Percentiles rank a stretch among this genome's conserved stretches.
Evolutionary conservation across 352 stramenopile genomes (phyloP).

Genomic region (Phytophthora uliginosa): DNA sequence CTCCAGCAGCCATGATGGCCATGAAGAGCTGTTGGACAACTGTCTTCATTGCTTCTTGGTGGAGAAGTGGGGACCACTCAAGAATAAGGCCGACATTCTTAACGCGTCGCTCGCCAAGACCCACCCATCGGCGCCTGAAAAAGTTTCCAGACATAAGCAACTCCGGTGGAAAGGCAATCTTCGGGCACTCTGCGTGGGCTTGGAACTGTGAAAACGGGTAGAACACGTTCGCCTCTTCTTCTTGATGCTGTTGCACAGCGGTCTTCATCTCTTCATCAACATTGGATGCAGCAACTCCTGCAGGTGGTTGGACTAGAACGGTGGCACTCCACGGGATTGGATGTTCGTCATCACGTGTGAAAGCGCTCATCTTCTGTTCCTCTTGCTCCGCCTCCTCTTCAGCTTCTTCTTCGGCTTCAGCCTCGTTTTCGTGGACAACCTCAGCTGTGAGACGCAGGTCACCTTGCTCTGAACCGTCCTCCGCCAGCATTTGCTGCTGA

Average conservation of each 20-base stretch:
- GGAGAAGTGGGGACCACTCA: constrained; percentile 84
- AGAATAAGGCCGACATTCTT: constrained; percentile 93
- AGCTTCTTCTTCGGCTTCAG: constrained; percentile 89
- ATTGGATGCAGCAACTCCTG: constrained; percentile 9
- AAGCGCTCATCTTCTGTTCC: constrained; percentile 94
- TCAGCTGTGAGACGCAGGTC: constrained; percentile 86
- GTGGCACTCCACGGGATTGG: constrained; percentile 82
- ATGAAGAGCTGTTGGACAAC: constrained; percentile 76
- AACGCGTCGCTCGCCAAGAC: constrained; percentile 85
- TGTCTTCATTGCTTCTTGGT: constrained; percentile 83
- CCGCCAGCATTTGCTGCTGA: constrained; percentile 42
- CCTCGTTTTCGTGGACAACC: constrained; percentile 93
- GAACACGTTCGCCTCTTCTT: constrained; percentile 74
- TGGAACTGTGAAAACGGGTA: constrained; percentile 86
- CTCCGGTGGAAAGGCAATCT: constrained; percentile 73
- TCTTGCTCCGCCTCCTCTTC: constrained; percentile 92
- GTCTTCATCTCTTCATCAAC: constrained; percentile 39
- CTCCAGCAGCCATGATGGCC: constrained; percentile 44
- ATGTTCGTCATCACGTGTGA: constrained; percentile 91
- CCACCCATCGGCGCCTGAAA: constrained; percentile 90
- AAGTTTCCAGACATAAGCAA: constrained; percentile 92
- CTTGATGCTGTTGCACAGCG: constrained; percentile 32
- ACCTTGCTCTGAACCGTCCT: constrained; percentile 69
- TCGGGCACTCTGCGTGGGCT: constrained; percentile 75
- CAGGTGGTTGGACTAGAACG: constrained; percentile 47